These are phyloP conservation scores for Trypanosoma avium DNA, from an alignment of 208 protist species.

Conservation along the genomic window DNA sequence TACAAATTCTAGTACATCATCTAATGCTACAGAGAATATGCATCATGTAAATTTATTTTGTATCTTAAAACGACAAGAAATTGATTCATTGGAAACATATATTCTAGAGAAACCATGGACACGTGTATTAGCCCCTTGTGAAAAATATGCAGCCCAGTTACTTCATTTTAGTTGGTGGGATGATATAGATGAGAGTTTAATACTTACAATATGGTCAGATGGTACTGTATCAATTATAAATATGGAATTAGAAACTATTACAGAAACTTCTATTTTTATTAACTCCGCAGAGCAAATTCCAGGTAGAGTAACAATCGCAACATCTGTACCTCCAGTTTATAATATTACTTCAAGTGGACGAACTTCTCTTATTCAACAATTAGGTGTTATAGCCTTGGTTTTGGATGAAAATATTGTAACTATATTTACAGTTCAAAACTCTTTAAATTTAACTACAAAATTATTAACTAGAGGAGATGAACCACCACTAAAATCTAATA, in stretches of 20 bases:
- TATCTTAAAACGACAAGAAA: slow-evolving; percentile 24
- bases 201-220: slow-evolving; percentile 61
- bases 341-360: slow-evolving; percentile 1
- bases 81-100: slow-evolving; percentile 5
- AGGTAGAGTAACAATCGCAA: slow-evolving; percentile 5
- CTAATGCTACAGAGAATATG: neutral
- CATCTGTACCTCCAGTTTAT: neutral
- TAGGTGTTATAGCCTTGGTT: slow-evolving; percentile 43
- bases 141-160: slow-evolving; percentile 23
- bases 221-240: slow-evolving; percentile 31
- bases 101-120: slow-evolving; percentile 21
- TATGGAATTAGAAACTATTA: neutral
- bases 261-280: slow-evolving; percentile 11
- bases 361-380: slow-evolving; percentile 16
- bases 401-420: slow-evolving; percentile 45
- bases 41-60: slow-evolving; percentile 14
- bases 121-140: slow-evolving; percentile 5
- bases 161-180: slow-evolving; percentile 47
- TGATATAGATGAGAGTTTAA: slow-evolving; percentile 19
- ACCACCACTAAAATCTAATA: slow-evolving; percentile 10
- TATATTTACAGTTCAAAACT: slow-evolving; percentile 37
- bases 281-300: neutral
- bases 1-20: neutral
- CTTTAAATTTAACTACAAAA: neutral
- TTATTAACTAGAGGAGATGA: neutral